Evolutionary conservation across 225 moss, liverwort and hornwort genomes (phyloP).

Genomic region (Polytrichum formosum): DNA sequence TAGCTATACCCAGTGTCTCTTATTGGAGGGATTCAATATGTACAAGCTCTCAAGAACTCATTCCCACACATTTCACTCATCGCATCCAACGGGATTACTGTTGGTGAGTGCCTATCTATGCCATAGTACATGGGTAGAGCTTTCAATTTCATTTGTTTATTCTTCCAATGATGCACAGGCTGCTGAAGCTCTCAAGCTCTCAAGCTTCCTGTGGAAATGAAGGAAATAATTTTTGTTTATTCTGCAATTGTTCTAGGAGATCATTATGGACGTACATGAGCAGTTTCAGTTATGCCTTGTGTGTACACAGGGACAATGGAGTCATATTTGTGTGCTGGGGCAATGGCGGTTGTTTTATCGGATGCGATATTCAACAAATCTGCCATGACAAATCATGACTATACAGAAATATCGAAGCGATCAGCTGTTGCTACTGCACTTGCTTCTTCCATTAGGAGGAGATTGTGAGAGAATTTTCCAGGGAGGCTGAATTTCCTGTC

Average conservation of each 20-base stretch:
- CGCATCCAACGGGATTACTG: conserved; percentile 49
- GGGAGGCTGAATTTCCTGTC: too few relatives aligned
- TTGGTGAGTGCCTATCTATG: conserved; percentile 26
- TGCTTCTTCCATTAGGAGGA: conserved; percentile 1
- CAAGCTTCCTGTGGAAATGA: neutral
- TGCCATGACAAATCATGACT: conserved; percentile 49
- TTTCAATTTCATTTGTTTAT: too few relatives aligned
- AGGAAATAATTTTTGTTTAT: neutral
- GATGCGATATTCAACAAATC: conserved; percentile 69
- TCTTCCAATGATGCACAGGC: too few relatives aligned
- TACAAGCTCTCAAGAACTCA: conserved; percentile 42
- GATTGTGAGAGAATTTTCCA: neutral
- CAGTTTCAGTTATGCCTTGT: neutral
- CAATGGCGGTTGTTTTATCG: conserved; percentile 66
- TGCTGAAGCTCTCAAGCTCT: neutral
- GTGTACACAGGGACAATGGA: conserved; percentile 49
- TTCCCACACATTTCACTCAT: conserved; percentile 63
- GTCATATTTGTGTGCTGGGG: conserved; percentile 58
- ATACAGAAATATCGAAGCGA: conserved; percentile 30
- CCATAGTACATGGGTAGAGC: too few relatives aligned
- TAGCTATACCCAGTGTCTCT: conserved; percentile 74
- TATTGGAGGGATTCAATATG: conserved; percentile 56
- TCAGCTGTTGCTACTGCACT: conserved; percentile 28
- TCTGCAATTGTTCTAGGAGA: too few relatives aligned
- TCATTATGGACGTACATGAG: neutral